Base-by-base conservation (phyloP, 345 rosid genomes). In the Punica granatum region DNA sequence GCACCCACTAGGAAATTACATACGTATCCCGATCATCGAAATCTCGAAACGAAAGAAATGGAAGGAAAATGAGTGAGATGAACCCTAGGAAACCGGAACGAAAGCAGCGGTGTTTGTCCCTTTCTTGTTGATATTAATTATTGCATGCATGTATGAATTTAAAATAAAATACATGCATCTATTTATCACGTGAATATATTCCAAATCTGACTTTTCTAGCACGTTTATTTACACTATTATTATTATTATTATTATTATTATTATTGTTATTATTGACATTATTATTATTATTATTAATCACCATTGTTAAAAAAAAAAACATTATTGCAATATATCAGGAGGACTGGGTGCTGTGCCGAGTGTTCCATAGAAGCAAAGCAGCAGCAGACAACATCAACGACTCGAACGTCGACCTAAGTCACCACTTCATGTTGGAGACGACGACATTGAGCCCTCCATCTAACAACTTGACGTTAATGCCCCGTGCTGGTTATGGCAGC, bases 261-360 rank as follows among this genome's bases (percentile, higher is more conserved):
- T 11, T 37, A 37, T 4, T 37, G 41, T 4, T 37, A 4, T 37
- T 37, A 37, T 37, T 37, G 41, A 37, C 10, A 25, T 51, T n/a
- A 21, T 6, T 18, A 21, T 49, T 8, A 37, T 37, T n/a, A n/a
- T n/a, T n/a, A n/a, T 36, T 25, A 11, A 53, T 28, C 23, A 28
- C 46, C 39, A 66, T 41, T 59, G 1, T 30, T 33, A 36, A 26
- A 68, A 42, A n/a, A 13, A 26, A 36, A 6, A 64, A 35, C 3
- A 10, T 32, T 26, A 35, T 35, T 19, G 11, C 53, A 39, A 28
- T 25, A n/a, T 48, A 26, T 43, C 83, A 93, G 98, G 98, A 93
- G 81, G 98, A 93, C 48, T 93, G 98, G 98, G 98, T 90, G 23
- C 56, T 93, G 54, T 93, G 97, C 72, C 82, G 98, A 79, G 98